Evolutionary conservation across 2,329 filamentous ascomycete species (phyloP).

Genomic region (Penicillium concentricum): DNA sequence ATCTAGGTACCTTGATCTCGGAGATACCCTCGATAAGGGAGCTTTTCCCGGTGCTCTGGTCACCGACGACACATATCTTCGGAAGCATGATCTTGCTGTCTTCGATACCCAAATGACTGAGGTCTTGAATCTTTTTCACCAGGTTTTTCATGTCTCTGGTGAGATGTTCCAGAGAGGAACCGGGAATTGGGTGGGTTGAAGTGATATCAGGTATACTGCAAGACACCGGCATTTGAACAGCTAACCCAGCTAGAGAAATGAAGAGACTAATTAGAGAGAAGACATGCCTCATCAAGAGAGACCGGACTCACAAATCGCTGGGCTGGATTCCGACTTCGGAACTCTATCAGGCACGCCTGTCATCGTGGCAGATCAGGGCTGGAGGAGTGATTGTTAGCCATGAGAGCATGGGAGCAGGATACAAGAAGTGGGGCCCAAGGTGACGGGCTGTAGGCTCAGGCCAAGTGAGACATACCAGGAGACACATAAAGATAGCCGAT

Average conservation of each 20-base stretch:
- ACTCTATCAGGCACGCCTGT: neutral
- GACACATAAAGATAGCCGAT: no score
- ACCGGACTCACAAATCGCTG: neutral
- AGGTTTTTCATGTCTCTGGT: conserved; percentile 37
- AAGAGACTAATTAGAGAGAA: neutral
- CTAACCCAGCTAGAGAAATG: neutral
- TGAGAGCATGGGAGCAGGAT: neutral
- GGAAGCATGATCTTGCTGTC: conserved; percentile 67
- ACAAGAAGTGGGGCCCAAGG: no score
- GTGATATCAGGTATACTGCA: neutral
- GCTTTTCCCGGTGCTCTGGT: conserved; percentile 82
- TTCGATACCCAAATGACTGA: conserved; percentile 71
- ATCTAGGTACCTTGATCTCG: conserved; percentile 70
- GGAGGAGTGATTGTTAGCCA: neutral
- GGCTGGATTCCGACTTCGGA: neutral
- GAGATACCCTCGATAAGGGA: conserved; percentile 61
- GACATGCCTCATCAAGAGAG: neutral
- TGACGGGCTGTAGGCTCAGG: no score
- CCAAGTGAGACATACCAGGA: neutral
- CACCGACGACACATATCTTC: conserved; percentile 78
- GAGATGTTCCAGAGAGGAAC: conserved; percentile 17
- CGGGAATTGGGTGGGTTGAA: neutral
- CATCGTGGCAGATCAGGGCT: neutral
- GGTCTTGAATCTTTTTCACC: conserved; percentile 50
- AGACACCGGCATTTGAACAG: neutral